Conservation (phyloP, 345 rosid genomes). For the Eucalyptus polybractea region DNA sequence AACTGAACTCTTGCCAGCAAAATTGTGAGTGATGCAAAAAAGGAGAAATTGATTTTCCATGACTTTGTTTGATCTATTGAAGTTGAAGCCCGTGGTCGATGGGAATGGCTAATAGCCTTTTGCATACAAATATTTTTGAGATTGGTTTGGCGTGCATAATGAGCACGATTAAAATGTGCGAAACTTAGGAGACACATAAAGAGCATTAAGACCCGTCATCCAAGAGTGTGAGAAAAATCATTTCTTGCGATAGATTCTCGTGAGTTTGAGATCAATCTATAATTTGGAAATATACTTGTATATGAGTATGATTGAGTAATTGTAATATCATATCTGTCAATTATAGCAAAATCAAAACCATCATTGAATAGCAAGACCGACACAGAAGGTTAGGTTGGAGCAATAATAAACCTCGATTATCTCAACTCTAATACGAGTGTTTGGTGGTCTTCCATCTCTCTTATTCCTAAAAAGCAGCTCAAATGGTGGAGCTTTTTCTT, state of each 20-base stretch:
- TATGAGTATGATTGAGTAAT: background rate
- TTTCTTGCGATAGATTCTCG: background rate
- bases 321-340: too few species aligned
- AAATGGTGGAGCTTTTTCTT: too few species aligned
- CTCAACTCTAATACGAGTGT: too few species aligned
- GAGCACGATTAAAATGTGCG: background rate
- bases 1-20: background rate
- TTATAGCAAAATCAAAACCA: background rate
- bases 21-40: background rate
- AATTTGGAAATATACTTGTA: background rate
- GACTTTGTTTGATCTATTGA: background rate
- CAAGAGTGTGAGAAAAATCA: background rate
- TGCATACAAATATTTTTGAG: background rate
- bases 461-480: too few species aligned
- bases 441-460: too few species aligned
- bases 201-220: background rate
- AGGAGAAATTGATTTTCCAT: background rate
- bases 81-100: background rate
- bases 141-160: background rate
- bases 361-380: too few species aligned
- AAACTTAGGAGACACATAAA: background rate
- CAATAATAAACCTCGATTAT: too few species aligned
- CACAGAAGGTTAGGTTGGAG: too few species aligned
- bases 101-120: background rate
- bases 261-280: background rate